phyloP scores from a whole-genome alignment of 192 early-diverging fungal genomes.

The Coemansia sp. region DNA sequence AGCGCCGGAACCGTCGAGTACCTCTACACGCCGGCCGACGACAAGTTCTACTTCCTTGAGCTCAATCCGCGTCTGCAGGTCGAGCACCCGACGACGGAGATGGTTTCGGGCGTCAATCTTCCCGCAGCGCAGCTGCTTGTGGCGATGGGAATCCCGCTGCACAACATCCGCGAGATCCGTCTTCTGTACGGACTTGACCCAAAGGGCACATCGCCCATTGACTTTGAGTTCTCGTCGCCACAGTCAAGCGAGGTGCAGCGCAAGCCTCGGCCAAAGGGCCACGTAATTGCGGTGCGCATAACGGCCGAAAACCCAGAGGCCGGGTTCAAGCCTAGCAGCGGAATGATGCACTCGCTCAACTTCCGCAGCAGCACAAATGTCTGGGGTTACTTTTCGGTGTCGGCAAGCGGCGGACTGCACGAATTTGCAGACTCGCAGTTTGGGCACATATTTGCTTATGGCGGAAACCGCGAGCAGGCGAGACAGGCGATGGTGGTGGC shows the following conservation, averaged over 20 bases:
- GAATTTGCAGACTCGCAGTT: conserved; percentile 99
- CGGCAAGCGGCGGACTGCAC: conserved; percentile 91
- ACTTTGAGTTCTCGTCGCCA: conserved; percentile 86
- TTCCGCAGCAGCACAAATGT: conserved; percentile 94
- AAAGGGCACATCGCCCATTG: conserved; percentile 82
- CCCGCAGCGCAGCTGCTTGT: conserved; percentile 97
- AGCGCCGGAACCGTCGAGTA: conserved; percentile 98
- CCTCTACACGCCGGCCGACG: conserved; percentile 82
- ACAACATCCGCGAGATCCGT: conserved; percentile 93
- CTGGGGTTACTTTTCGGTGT: conserved; percentile 99
- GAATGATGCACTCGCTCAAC: conserved; percentile 96
- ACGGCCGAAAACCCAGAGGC: conserved; percentile 99
- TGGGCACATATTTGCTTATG: conserved; percentile 98
- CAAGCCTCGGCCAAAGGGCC: conserved; percentile 90
- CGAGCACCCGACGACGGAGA: conserved; percentile 98
- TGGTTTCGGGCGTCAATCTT: conserved; percentile 97
- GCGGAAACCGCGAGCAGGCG: conserved; percentile 88
- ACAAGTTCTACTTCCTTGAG: conserved; percentile 94
- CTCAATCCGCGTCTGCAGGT: conserved; percentile 98
- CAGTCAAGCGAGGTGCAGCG: conserved; percentile 81
- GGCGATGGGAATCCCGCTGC: conserved; percentile 98
- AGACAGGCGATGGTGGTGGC: conserved; percentile 97
- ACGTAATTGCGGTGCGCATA: conserved; percentile 97
- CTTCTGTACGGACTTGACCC: conserved; percentile 91
- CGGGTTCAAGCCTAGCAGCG: conserved; percentile 97